Percentiles rank a stretch among this genome's conserved stretches.
Evolutionary conservation across 169 alveolate species (phyloP).

Genomic region (Eimeria necatrix): DNA sequence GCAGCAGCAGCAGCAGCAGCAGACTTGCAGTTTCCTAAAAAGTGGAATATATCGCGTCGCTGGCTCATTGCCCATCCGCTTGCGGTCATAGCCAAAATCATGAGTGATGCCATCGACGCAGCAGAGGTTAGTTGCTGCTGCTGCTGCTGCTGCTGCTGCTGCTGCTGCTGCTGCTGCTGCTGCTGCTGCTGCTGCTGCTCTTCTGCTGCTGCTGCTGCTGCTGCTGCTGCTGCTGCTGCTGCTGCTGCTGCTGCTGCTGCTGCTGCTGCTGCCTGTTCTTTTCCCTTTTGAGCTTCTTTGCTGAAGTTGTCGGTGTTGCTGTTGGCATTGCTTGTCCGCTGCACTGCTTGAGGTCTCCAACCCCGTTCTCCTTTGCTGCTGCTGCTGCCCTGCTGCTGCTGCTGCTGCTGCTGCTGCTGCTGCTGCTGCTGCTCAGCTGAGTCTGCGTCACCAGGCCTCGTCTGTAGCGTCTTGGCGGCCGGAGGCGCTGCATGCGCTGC

Average conservation of each 20-base stretch:
- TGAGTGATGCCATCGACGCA: conserved; percentile 45
- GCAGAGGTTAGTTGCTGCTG: conserved; percentile 29
- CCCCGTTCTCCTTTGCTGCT: not conserved
- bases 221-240: not conserved
- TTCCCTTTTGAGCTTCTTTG: no score
- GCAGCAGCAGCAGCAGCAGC: conserved; percentile 31
- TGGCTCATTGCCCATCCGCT: conserved; percentile 59
- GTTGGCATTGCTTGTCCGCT: no score
- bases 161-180: conserved; percentile 24
- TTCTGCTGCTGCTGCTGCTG: no score
- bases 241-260: not conserved
- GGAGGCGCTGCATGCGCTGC: conserved; percentile 56
- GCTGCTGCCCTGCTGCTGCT: not conserved
- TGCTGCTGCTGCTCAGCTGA: not conserved
- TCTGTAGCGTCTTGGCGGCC: conserved; percentile 25
- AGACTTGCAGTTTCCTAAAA: not conserved
- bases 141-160: conserved; percentile 13
- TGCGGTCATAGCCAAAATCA: conserved; percentile 59
- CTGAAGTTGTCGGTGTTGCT: no score
- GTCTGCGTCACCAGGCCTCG: not conserved
- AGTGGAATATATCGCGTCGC: conserved; percentile 24
- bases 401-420: conserved; percentile 28
- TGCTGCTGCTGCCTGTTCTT: no score
- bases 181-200: conserved; percentile 16
- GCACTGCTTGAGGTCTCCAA: no score